Conservation (phyloP, 1,139 yeast species). For the Kodamaea fungicola region DNA sequence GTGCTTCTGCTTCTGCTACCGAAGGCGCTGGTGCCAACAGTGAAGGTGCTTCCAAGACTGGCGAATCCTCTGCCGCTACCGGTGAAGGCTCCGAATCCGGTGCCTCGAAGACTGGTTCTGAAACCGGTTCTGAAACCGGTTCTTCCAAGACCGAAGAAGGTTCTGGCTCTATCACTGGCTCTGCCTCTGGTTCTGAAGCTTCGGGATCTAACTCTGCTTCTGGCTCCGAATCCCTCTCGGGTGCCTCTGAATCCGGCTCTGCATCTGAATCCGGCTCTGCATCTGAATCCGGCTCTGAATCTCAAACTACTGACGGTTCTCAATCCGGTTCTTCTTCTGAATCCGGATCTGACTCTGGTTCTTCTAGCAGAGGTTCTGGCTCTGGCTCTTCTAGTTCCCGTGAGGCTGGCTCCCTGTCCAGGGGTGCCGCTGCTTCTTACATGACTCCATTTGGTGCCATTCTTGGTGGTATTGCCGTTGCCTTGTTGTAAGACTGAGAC, state of each 20-base stretch:
- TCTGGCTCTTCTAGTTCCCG: slow-evolving; percentile 4
- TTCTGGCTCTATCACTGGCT: slow-evolving; percentile 2
- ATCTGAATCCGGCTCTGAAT: slow-evolving; percentile 6
- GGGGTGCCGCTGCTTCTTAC: slow-evolving; percentile 7
- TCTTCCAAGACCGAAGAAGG: neutral
- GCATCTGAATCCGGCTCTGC: slow-evolving; percentile 1
- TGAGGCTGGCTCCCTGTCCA: slow-evolving; percentile 5
- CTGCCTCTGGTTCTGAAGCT: slow-evolving; percentile 1
- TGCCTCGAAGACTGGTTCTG: slow-evolving; percentile 2
- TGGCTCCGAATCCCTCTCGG: slow-evolving; percentile 2
- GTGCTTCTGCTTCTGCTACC: neutral
- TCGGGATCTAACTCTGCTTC: slow-evolving; percentile 2
- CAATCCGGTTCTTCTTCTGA: slow-evolving; percentile 5
- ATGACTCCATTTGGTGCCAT: slow-evolving; percentile 16
- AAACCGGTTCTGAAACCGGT: slow-evolving; percentile 4
- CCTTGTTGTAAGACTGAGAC: slow-evolving; percentile 10
- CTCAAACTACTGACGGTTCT: slow-evolving; percentile 2
- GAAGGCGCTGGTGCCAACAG: slow-evolving; percentile 1
- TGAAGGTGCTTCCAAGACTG: slow-evolving; percentile 1
- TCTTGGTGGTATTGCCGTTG: slow-evolving; percentile 15
- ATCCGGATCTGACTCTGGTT: slow-evolving; percentile 4
- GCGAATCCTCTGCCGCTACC: slow-evolving; percentile 3
- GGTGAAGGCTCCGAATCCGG: slow-evolving; percentile 2
- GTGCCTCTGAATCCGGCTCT: slow-evolving; percentile 1
- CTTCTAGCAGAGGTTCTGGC: slow-evolving; percentile 5